Conservation (phyloP, 345 rosid species). For the Corchorus capsularis region DNA sequence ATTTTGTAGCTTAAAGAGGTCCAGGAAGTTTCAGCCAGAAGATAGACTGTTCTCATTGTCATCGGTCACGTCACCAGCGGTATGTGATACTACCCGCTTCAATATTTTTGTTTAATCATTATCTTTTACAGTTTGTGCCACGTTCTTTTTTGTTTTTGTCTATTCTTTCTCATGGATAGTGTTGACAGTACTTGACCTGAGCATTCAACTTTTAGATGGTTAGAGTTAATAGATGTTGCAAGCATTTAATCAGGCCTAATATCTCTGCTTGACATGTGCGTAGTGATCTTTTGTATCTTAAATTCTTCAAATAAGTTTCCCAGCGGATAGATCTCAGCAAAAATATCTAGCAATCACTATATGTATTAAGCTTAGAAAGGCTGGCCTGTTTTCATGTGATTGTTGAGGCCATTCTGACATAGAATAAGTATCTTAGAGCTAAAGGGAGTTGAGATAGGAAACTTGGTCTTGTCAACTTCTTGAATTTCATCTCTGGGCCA, state of each 20-base stretch:
- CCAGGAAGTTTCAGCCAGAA: constrained; percentile 59
- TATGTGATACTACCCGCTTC: constrained; percentile 29
- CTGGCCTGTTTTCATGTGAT: not conserved
- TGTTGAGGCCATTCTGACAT: not conserved
- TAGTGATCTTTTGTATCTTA: not conserved
- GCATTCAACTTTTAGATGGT: not conserved
- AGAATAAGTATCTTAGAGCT: not conserved
- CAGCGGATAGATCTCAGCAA: not conserved
- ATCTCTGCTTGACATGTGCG: not conserved
- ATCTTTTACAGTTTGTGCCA: not conserved
- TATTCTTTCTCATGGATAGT: not conserved
- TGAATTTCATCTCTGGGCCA: not conserved
- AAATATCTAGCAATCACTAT: not conserved
- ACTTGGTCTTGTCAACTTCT: not conserved
- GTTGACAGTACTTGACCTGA: not conserved
- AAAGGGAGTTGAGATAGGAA: not conserved
- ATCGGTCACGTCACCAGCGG: constrained; percentile 57
- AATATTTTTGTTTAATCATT: not conserved
- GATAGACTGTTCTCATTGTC: constrained; percentile 63
- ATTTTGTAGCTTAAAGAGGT: constrained; percentile 52
- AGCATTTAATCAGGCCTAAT: not conserved
- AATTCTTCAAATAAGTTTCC: not conserved
- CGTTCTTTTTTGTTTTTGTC: not conserved
- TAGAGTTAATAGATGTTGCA: not conserved
- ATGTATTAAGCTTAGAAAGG: not conserved